Conservation (phyloP, 768 basidiomycete genomes). For the Tephrocybe sp. region DNA sequence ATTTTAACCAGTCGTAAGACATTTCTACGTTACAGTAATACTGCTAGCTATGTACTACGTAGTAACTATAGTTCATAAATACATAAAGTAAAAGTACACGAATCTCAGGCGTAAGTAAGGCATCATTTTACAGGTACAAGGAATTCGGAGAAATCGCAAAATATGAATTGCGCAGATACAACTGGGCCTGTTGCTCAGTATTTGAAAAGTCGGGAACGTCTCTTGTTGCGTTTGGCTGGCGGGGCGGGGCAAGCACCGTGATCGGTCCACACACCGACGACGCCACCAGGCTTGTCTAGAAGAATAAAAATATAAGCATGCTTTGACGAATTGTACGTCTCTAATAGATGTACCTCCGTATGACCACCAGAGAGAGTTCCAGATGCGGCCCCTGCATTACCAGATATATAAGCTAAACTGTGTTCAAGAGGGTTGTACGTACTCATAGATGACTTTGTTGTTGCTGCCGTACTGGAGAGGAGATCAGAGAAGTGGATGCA, state of each 20-base stretch:
- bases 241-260: slow-evolving; percentile 5
- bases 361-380: slow-evolving; percentile 12
- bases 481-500: background rate
- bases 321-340: background rate
- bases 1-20: background rate
- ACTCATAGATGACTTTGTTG: slow-evolving; percentile 3
- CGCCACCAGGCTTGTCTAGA: slow-evolving; percentile 7
- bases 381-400: slow-evolving; percentile 5
- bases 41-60: slow-evolving; percentile 4
- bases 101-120: background rate
- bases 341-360: slow-evolving; percentile 7
- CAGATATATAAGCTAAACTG: background rate
- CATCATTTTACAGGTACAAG: too few relatives aligned
- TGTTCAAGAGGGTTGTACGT: background rate
- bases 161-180: background rate
- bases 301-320: background rate
- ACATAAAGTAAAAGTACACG: background rate
- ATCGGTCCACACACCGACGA: slow-evolving; percentile 12
- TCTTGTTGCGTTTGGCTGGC: background rate
- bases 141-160: background rate
- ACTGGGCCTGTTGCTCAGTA: slow-evolving; percentile 1
- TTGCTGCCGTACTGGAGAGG: slow-evolving; percentile 3
- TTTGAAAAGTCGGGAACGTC: slow-evolving; percentile 5
- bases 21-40: slow-evolving; percentile 1
- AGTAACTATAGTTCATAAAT: background rate